Evolutionary conservation across 106 monocot species (phyloP).

Genomic region (Allium sativum): DNA sequence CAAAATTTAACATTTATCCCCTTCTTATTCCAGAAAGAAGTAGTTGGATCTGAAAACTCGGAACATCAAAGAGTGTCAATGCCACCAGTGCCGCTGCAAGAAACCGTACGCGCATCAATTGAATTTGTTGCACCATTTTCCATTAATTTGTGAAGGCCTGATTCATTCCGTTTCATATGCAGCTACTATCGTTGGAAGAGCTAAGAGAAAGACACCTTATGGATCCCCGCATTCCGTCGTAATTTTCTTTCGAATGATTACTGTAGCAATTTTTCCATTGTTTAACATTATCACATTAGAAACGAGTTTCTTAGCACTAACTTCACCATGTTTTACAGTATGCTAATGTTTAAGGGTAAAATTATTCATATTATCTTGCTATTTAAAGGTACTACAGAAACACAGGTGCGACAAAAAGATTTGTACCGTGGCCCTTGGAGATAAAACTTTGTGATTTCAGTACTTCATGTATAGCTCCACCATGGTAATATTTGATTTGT

Average conservation of each 20-base stretch:
- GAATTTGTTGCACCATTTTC: too few species aligned
- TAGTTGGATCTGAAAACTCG: slow-evolving; percentile 38
- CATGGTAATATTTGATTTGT: slow-evolving; percentile 32
- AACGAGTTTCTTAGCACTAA: too few species aligned
- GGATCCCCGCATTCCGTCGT: slow-evolving; percentile 83
- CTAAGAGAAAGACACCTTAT: slow-evolving; percentile 53
- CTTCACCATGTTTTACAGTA: too few species aligned
- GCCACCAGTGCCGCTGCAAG: slow-evolving; percentile 71
- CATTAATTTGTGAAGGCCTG: too few species aligned
- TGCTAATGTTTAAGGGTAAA: too few species aligned
- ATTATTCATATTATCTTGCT: not conserved
- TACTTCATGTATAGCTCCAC: slow-evolving; percentile 22
- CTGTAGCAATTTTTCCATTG: not conserved
- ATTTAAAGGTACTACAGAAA: slow-evolving; percentile 51
- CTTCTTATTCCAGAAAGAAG: slow-evolving; percentile 43
- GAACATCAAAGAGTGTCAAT: slow-evolving; percentile 55
- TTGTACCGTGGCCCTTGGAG: slow-evolving; percentile 83
- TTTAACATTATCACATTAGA: too few species aligned
- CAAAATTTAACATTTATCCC: too few species aligned
- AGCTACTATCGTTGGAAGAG: slow-evolving; percentile 78
- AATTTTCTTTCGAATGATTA: slow-evolving; percentile 4
- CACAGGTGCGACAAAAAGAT: slow-evolving; percentile 38
- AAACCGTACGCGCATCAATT: slow-evolving; percentile 21
- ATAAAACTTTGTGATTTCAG: slow-evolving; percentile 53
- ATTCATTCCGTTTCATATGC: slow-evolving; percentile 4